Evolutionary conservation across 306 rosid genomes (phyloP).

Genomic region (Cyamopsis tetragonoloba): DNA sequence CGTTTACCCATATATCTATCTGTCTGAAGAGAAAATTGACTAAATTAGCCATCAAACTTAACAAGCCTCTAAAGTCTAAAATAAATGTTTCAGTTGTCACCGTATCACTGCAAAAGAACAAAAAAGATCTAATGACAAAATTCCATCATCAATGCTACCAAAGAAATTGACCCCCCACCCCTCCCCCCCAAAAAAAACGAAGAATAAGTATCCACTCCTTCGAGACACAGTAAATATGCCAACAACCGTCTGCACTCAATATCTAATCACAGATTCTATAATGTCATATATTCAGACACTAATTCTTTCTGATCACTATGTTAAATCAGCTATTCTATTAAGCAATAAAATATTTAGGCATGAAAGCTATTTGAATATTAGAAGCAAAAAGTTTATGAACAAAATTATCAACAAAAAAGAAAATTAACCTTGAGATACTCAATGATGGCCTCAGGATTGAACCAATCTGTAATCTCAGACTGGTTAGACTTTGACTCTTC

Average conservation of each 20-base stretch:
- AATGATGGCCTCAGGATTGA: slow-evolving; percentile 83
- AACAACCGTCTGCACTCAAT: neutral
- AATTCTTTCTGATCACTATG: slow-evolving; percentile 25
- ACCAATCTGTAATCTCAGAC: slow-evolving; percentile 55
- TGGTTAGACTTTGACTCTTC: slow-evolving; percentile 70
- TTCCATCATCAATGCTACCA: neutral
- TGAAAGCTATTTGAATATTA: neutral
- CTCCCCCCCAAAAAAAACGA: no score
- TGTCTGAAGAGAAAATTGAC: neutral
- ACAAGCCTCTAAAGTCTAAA: neutral
- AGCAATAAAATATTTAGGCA: neutral
- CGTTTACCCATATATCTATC: neutral
- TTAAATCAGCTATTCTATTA: neutral
- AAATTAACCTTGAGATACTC: slow-evolving; percentile 93
- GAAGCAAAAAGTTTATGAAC: neutral
- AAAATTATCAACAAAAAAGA: slow-evolving; percentile 16
- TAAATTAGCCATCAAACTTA: slow-evolving; percentile 5
- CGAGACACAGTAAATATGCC: neutral
- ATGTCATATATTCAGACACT: slow-evolving; percentile 2
- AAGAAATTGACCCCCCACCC: no score
- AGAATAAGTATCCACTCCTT: no score
- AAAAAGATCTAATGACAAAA: neutral
- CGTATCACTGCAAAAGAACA: neutral
- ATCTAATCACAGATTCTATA: slow-evolving; percentile 20
- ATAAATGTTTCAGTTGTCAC: neutral